Evolutionary conservation across 1,284 basidiomycete species (phyloP).

Genomic region (Omphalotus olearius): DNA sequence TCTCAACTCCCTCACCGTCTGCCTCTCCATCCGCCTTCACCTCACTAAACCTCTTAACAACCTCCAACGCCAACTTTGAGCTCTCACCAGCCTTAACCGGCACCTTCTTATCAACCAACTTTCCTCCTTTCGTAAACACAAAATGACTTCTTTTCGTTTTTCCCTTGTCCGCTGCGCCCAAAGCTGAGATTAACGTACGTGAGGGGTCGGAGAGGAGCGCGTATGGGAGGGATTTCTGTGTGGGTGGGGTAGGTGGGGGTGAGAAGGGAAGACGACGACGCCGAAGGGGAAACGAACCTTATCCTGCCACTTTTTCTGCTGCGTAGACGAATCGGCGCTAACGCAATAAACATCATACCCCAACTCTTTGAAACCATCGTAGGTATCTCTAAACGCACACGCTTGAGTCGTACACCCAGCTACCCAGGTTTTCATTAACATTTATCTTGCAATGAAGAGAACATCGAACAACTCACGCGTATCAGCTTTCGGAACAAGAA

Average conservation of each 20-base stretch:
- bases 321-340: slow-evolving; percentile 76
- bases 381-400: slow-evolving; percentile 82
- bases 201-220: slow-evolving; percentile 86
- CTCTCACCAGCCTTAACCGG: slow-evolving; percentile 81
- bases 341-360: slow-evolving; percentile 83
- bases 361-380: slow-evolving; percentile 66
- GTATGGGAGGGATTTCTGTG: slow-evolving; percentile 79
- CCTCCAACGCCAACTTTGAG: slow-evolving; percentile 23
- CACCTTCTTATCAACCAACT: slow-evolving; percentile 76
- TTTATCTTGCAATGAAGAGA: neutral
- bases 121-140: slow-evolving; percentile 85
- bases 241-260: neutral
- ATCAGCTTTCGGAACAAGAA: slow-evolving; percentile 83
- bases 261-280: neutral
- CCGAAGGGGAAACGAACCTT: slow-evolving; percentile 48
- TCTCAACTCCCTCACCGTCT: neutral
- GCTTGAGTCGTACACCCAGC: slow-evolving; percentile 89
- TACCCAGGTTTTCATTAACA: slow-evolving; percentile 33
- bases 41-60: slow-evolving; percentile 17
- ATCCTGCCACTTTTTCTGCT: slow-evolving; percentile 81
- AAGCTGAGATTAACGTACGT: slow-evolving; percentile 69
- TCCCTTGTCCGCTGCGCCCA: slow-evolving; percentile 80
- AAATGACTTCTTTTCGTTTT: slow-evolving; percentile 89
- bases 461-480: slow-evolving; percentile 52
- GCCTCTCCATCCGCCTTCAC: neutral